Conservation (phyloP, 2,329 filamentous ascomycete species). For the Pestalotiopsis sp. region DNA sequence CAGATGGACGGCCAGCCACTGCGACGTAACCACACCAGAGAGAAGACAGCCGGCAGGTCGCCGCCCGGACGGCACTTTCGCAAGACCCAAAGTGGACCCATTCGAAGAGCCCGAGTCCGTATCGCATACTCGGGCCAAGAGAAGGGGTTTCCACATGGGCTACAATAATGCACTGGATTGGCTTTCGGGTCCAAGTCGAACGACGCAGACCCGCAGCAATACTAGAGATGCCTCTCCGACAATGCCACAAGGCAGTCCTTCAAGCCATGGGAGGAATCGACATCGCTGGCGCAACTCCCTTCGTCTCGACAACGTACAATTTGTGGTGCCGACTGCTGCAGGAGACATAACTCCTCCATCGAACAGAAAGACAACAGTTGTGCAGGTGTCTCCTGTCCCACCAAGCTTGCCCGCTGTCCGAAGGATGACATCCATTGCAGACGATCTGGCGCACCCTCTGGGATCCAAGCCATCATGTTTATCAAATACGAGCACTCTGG, state of each 20-base stretch:
- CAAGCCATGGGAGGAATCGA: constrained; percentile 12
- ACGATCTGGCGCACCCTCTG: not conserved
- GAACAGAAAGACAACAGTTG: constrained; percentile 28
- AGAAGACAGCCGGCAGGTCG: not conserved
- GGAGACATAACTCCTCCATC: constrained; percentile 16
- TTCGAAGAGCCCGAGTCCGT: not conserved
- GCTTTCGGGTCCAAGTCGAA: not conserved
- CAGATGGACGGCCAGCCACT: constrained; percentile 31
- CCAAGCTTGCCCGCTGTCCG: constrained; percentile 5
- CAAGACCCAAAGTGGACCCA: not conserved
- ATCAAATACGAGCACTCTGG: constrained; percentile 1
- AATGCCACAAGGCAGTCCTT: not conserved
- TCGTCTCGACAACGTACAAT: constrained; percentile 29
- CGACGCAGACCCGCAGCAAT: not conserved
- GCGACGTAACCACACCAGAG: not conserved
- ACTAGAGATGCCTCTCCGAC: not conserved
- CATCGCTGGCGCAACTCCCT: constrained; percentile 11
- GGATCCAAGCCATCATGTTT: constrained; percentile 9
- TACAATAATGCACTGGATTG: constrained; percentile 11
- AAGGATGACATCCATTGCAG: constrained; percentile 4
- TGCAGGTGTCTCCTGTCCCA: constrained; percentile 23
- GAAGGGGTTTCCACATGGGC: constrained; percentile 11
- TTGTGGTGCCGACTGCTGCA: constrained; percentile 19
- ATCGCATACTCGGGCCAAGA: constrained; percentile 13
- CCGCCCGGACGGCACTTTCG: not conserved